Evolutionary conservation across 1,139 yeast species (phyloP).

Genomic region (Hemisphaericaspora xylanilytica): DNA sequence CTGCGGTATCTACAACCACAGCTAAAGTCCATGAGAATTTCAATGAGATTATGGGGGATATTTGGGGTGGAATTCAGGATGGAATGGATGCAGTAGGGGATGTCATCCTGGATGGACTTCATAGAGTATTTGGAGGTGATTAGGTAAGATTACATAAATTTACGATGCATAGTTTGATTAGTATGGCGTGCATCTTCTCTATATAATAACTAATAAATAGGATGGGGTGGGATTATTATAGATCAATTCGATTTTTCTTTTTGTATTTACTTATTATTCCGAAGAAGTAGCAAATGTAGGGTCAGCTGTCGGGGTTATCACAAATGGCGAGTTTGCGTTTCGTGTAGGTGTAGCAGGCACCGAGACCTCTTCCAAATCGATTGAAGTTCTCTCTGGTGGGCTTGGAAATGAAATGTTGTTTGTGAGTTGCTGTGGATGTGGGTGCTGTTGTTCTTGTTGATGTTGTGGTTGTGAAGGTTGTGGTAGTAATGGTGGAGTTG

Average conservation of each 20-base stretch:
- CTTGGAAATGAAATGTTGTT: background rate
- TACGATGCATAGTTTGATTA: conserved; percentile 2
- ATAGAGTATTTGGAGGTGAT: conserved; percentile 12
- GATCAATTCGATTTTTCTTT: conserved; percentile 1
- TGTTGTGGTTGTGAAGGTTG: too few relatives aligned
- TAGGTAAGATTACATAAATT: too few relatives aligned
- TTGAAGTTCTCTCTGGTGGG: conserved; percentile 1
- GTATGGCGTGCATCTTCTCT: too few relatives aligned
- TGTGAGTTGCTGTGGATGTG: too few relatives aligned
- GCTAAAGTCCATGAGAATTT: conserved; percentile 16
- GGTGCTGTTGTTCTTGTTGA: too few relatives aligned
- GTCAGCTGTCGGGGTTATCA: conserved; percentile 15
- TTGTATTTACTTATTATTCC: conserved; percentile 4
- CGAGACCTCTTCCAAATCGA: conserved; percentile 3
- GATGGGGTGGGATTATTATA: too few relatives aligned
- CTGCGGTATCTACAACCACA: conserved; percentile 5
- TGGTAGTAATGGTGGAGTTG: too few relatives aligned
- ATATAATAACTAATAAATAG: too few relatives aligned
- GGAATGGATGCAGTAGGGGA: conserved; percentile 17
- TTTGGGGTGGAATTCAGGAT: conserved; percentile 30
- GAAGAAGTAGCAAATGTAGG: conserved; percentile 1
- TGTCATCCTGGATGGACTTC: conserved; percentile 17
- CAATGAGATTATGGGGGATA: conserved; percentile 22
- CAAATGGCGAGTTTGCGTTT: conserved; percentile 28
- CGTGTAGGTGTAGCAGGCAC: conserved; percentile 21